These are phyloP conservation scores for Blepharisma undulans DNA, from an alignment of 169 alveolate species.

Conservation along the genomic window DNA sequence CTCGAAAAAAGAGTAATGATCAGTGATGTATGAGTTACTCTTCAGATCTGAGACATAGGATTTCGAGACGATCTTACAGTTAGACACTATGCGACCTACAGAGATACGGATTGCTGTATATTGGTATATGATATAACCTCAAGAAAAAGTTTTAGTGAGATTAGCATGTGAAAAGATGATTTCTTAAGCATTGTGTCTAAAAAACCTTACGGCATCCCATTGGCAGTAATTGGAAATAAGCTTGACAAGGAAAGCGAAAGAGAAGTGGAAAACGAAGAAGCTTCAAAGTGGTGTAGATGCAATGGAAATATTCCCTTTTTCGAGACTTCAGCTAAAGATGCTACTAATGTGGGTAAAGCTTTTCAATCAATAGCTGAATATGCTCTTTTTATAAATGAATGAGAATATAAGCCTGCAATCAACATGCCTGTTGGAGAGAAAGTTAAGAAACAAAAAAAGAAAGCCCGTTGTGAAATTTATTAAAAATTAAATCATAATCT, in stretches of 20 bases:
- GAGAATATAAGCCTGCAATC: no score
- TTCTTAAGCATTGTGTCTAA: slow-evolving; percentile 94
- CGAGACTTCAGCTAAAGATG: slow-evolving; percentile 97
- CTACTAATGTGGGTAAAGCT: slow-evolving; percentile 94
- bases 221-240: slow-evolving; percentile 96
- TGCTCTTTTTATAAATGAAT: no score
- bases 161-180: slow-evolving; percentile 96
- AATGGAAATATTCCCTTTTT: slow-evolving; percentile 92
- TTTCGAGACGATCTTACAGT: no score
- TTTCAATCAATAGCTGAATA: no score
- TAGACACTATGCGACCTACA: no score
- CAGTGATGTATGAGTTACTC: slow-evolving; percentile 60
- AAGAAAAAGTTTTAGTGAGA: slow-evolving; percentile 91
- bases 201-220: slow-evolving; percentile 95
- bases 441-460: no score
- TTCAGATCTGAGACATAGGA: slow-evolving; percentile 81
- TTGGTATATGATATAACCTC: slow-evolving; percentile 93
- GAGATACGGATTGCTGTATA: slow-evolving; percentile 99
- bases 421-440: no score
- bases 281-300: slow-evolving; percentile 92
- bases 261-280: slow-evolving; percentile 89
- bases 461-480: no score
- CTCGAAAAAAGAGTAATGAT: slow-evolving; percentile 70
- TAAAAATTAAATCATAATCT: no score
- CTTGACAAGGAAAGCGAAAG: slow-evolving; percentile 92